phyloP scores from a whole-genome alignment of 2,329 filamentous ascomycete species.

The Penicillium digitatum region DNA sequence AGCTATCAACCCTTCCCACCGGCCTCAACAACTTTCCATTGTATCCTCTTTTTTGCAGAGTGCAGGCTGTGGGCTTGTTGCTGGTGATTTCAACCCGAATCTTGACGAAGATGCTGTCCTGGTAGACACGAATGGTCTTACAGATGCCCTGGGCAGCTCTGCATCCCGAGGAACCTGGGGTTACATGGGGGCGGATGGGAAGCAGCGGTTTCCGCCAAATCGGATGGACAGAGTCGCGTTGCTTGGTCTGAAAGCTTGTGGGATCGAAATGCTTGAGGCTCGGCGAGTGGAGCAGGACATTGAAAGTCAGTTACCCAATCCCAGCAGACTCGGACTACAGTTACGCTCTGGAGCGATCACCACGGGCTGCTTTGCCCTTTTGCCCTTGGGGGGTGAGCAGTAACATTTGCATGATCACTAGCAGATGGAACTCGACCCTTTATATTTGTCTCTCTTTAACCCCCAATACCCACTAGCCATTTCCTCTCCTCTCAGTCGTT shows the following conservation, averaged over 20 bases:
- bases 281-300: neutral
- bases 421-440: neutral
- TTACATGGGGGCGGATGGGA: constrained; percentile 41
- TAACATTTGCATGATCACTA: neutral
- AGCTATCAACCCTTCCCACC: constrained; percentile 24
- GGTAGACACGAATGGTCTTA: constrained; percentile 31
- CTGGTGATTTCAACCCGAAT: constrained; percentile 43
- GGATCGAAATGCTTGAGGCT: constrained; percentile 3
- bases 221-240: constrained; percentile 40
- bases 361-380: constrained; percentile 1
- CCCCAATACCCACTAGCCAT: no score
- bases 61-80: constrained; percentile 32
- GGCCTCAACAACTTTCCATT: constrained; percentile 32
- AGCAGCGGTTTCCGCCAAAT: constrained; percentile 29
- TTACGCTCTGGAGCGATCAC: neutral
- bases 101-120: constrained; percentile 34
- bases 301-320: neutral
- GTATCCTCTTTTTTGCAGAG: constrained; percentile 24
- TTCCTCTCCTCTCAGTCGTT: neutral
- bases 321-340: neutral
- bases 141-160: constrained; percentile 37
- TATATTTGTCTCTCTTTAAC: neutral
- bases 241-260: constrained; percentile 23
- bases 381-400: neutral
- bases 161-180: constrained; percentile 29